A percentile compares a stretch with the other conserved stretches of the same genome.
Conservation (phyloP, 2,329 filamentous ascomycete genomes). For the Colletotrichum navitas region DNA sequence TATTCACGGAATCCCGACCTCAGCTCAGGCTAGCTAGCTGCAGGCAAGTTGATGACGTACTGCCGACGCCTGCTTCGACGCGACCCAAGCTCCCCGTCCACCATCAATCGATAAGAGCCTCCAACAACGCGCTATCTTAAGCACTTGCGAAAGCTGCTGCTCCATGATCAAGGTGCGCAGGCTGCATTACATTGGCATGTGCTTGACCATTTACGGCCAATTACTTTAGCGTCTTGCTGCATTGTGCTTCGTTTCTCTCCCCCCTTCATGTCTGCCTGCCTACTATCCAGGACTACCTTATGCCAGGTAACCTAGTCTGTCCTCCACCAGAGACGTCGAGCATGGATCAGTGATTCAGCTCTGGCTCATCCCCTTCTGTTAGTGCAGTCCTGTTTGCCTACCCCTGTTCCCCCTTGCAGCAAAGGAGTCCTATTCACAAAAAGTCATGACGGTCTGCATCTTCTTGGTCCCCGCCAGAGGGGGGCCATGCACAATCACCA, state of each 20-base stretch:
- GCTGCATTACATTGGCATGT: conserved; percentile 31
- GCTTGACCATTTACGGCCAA: not conserved
- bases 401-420: conserved; percentile 28
- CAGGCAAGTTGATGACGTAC: conserved; percentile 32
- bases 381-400: not conserved
- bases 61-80: conserved; percentile 11
- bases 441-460: conserved; percentile 40
- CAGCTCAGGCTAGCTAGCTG: not conserved
- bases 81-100: conserved; percentile 15
- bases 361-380: conserved; percentile 8
- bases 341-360: conserved; percentile 37
- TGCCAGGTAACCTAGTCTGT: not conserved
- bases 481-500: too few relatives aligned
- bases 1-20: conserved; percentile 14
- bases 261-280: not conserved
- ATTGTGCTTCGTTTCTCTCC: not conserved
- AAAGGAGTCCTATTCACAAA: conserved; percentile 23
- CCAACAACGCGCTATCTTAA: not conserved
- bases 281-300: not conserved
- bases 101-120: conserved; percentile 37
- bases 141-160: conserved; percentile 19
- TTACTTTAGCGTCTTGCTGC: not conserved
- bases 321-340: conserved; percentile 12
- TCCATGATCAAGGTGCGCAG: conserved; percentile 29
- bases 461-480: conserved; percentile 4